Evolutionary conservation across 2,329 filamentous ascomycete genomes (phyloP).

Genomic region (Phoma sp.): DNA sequence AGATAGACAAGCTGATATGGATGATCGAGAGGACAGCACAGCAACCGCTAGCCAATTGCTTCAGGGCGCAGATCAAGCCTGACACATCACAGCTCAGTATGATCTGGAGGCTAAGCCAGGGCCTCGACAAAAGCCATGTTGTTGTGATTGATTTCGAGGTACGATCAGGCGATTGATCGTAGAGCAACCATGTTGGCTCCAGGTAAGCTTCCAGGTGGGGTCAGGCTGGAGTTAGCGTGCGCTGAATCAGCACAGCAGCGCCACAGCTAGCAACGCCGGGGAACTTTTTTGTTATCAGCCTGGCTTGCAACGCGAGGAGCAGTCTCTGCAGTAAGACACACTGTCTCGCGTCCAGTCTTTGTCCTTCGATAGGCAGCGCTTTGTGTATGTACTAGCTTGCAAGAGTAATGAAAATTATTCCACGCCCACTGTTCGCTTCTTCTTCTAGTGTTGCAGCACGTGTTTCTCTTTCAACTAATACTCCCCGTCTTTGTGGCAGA

Average conservation of each 20-base stretch:
- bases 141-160: no score
- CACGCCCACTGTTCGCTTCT: slow-evolving; percentile 30
- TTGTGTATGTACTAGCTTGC: slow-evolving; percentile 31
- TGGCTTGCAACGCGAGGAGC: neutral
- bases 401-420: slow-evolving; percentile 34
- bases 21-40: no score
- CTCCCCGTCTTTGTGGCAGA: slow-evolving; percentile 16
- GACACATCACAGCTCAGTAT: slow-evolving; percentile 3
- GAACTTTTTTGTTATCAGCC: slow-evolving; percentile 13
- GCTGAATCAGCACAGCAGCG: neutral
- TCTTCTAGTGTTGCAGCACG: slow-evolving; percentile 24
- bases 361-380: slow-evolving; percentile 9
- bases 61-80: neutral
- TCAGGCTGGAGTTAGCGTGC: no score
- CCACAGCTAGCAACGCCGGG: slow-evolving; percentile 2
- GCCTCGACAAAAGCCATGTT: no score
- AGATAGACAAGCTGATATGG: no score
- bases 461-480: slow-evolving; percentile 31
- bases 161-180: no score
- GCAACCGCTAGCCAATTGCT: no score
- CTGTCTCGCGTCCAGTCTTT: slow-evolving; percentile 10
- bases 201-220: no score
- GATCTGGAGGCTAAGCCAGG: no score
- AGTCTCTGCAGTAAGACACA: slow-evolving; percentile 14
- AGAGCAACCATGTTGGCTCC: no score